Conservation (phyloP, 768 basidiomycete genomes). For the Leccinellum albellum region DNA sequence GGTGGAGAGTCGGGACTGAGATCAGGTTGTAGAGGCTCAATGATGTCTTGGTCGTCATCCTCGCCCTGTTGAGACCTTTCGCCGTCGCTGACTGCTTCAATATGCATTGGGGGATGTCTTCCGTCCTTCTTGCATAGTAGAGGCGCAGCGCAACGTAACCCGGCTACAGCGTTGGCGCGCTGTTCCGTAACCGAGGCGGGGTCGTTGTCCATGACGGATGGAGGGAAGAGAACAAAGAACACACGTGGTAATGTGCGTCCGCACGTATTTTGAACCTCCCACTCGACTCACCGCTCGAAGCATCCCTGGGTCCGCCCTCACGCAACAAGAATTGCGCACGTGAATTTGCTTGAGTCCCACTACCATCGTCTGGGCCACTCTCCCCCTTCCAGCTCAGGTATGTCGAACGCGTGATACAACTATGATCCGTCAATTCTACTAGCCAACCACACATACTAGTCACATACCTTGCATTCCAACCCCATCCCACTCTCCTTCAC, state of each 20-base stretch:
- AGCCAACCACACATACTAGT: slow-evolving; percentile 12
- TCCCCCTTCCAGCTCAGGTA: slow-evolving; percentile 36
- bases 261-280: slow-evolving; percentile 47
- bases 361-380: slow-evolving; percentile 43
- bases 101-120: slow-evolving; percentile 81
- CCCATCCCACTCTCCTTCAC: slow-evolving; percentile 57
- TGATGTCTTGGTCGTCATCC: slow-evolving; percentile 31
- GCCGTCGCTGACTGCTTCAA: slow-evolving; percentile 78
- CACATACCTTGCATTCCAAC: slow-evolving; percentile 58
- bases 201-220: slow-evolving; percentile 31
- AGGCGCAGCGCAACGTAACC: slow-evolving; percentile 88
- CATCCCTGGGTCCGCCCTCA: slow-evolving; percentile 47
- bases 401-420: slow-evolving; percentile 51
- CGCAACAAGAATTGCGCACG: slow-evolving; percentile 45
- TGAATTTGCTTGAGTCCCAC: slow-evolving; percentile 52
- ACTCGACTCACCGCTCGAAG: slow-evolving; percentile 49
- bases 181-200: slow-evolving; percentile 60
- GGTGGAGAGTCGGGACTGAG: slow-evolving; percentile 26
- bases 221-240: not conserved
- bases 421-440: slow-evolving; percentile 25
- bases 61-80: slow-evolving; percentile 46
- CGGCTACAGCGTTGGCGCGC: slow-evolving; percentile 83
- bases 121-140: slow-evolving; percentile 91
- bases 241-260: slow-evolving; percentile 25
- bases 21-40: slow-evolving; percentile 15